These are phyloP conservation scores for Silene conica DNA, from an alignment of 148 eudicot species.

Conservation along the genomic window DNA sequence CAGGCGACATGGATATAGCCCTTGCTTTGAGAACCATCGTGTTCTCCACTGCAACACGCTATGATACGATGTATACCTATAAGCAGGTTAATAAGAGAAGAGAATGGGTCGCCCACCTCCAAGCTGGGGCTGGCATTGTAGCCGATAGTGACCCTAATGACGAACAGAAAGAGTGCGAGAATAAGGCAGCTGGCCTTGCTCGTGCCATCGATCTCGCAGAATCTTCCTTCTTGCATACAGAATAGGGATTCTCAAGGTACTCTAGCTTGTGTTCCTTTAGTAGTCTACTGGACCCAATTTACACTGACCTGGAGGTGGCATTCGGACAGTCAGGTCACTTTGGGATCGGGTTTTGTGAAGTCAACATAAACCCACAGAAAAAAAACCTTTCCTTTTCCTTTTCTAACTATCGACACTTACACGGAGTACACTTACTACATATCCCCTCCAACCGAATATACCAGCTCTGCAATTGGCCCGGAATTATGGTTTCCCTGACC, in stretches of 20 bases:
- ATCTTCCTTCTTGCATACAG: slow-evolving; percentile 67
- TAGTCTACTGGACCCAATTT: not conserved
- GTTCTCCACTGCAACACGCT: slow-evolving; percentile 65
- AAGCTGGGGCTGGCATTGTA: slow-evolving; percentile 96
- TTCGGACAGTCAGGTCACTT: not conserved
- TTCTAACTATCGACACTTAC: not conserved
- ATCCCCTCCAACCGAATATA: not conserved
- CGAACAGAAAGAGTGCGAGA: slow-evolving; percentile 95
- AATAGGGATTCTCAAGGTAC: slow-evolving; percentile 10
- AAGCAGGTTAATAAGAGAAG: slow-evolving; percentile 48
- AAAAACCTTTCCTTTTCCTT: not conserved
- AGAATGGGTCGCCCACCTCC: slow-evolving; percentile 96
- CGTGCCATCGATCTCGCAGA: slow-evolving; percentile 98
- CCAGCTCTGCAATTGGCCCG: not conserved
- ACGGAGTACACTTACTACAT: not conserved
- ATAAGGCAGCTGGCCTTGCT: slow-evolving; percentile 90
- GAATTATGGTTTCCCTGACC: not conserved
- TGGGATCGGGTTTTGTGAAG: not conserved
- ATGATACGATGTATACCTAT: slow-evolving; percentile 91
- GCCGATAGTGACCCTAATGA: slow-evolving; percentile 92
- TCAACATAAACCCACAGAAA: not conserved
- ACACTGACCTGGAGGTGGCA: not conserved
- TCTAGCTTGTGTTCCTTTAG: not conserved
- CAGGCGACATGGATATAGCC: slow-evolving; percentile 98
- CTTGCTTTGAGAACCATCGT: slow-evolving; percentile 92